These are phyloP conservation scores for Picochlorum sp. DNA, from an alignment of 139 green algal species.

Conservation along the genomic window DNA sequence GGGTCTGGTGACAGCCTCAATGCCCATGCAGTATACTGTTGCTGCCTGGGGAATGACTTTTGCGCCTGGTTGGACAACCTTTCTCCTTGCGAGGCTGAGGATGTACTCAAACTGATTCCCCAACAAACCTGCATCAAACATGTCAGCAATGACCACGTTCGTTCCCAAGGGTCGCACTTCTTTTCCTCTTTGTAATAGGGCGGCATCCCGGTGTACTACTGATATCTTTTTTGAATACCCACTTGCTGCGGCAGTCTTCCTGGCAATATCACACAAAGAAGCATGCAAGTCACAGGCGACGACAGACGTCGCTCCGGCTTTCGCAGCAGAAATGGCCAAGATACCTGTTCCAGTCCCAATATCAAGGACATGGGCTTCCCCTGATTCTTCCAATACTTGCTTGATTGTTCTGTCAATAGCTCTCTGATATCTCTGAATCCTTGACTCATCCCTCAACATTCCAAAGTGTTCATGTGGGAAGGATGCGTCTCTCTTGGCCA, in stretches of 20 bases:
- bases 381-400: slow-evolving; percentile 5
- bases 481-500: slow-evolving; percentile 42
- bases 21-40: slow-evolving; percentile 63
- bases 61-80: slow-evolving; percentile 40
- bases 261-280: slow-evolving; percentile 19
- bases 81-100: slow-evolving; percentile 39
- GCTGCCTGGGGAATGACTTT: slow-evolving; percentile 51
- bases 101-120: slow-evolving; percentile 47
- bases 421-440: slow-evolving; percentile 31
- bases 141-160: slow-evolving; percentile 58
- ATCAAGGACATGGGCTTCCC: slow-evolving; percentile 63
- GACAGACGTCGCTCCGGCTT: slow-evolving; percentile 45
- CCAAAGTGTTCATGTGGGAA: slow-evolving; percentile 57
- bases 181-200: slow-evolving; percentile 33
- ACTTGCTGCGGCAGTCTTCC: slow-evolving; percentile 39
- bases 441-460: slow-evolving; percentile 36
- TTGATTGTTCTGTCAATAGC: slow-evolving; percentile 41
- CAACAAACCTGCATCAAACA: slow-evolving; percentile 64
- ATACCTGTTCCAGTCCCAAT: slow-evolving; percentile 75
- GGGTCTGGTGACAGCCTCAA: slow-evolving; percentile 41
- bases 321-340: slow-evolving; percentile 52
- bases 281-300: slow-evolving; percentile 49
- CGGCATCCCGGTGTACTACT: slow-evolving; percentile 40
- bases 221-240: slow-evolving; percentile 26
- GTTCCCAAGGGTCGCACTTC: slow-evolving; percentile 46